phyloP scores from a whole-genome alignment of 805 yeast genomes.

The Saccharomyces jurei region DNA sequence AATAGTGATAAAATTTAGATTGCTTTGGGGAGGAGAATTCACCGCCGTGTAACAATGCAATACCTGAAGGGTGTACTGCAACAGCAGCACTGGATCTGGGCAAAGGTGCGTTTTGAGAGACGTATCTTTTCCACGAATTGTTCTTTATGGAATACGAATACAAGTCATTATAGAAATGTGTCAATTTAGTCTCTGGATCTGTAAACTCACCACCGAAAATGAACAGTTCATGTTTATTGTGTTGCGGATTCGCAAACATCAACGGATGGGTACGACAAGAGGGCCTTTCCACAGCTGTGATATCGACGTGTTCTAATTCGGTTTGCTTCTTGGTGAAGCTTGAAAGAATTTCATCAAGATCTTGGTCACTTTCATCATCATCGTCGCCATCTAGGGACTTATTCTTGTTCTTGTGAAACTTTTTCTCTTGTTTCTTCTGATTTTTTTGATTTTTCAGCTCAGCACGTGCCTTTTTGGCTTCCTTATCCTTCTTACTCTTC shows the following conservation, averaged over 20 bases:
- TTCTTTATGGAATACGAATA: conserved; percentile 66
- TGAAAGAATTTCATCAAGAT: conserved; percentile 73
- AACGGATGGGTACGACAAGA: conserved; percentile 64
- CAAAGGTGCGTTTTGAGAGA: conserved; percentile 81
- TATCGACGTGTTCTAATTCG: conserved; percentile 60
- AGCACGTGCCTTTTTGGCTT: conserved; percentile 80
- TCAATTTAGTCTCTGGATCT: conserved; percentile 36
- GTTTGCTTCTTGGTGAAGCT: conserved; percentile 76
- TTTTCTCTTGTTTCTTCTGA: conserved; percentile 55
- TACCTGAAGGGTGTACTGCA: conserved; percentile 87
- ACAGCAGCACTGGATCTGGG: conserved; percentile 91
- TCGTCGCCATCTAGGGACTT: conserved; percentile 58
- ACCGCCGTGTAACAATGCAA: conserved; percentile 85
- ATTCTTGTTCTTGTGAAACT: conserved; percentile 52
- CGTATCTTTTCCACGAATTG: conserved; percentile 68
- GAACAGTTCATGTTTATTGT: conserved; percentile 68
- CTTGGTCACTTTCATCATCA: conserved; percentile 75
- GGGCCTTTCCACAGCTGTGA: conserved; percentile 55
- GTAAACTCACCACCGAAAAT: conserved; percentile 86
- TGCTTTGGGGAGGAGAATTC: conserved; percentile 96
- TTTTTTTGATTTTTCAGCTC: conserved; percentile 78
- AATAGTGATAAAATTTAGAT: conserved; percentile 89
- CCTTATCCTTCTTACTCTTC: conserved; percentile 77
- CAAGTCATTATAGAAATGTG: conserved; percentile 77
- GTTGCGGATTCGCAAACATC: conserved; percentile 65